Percentiles rank a stretch among this genome's conserved stretches.
These are phyloP conservation scores for Aphanocladium album DNA, from an alignment of 2,329 filamentous ascomycete genomes.

Conservation along the genomic window DNA sequence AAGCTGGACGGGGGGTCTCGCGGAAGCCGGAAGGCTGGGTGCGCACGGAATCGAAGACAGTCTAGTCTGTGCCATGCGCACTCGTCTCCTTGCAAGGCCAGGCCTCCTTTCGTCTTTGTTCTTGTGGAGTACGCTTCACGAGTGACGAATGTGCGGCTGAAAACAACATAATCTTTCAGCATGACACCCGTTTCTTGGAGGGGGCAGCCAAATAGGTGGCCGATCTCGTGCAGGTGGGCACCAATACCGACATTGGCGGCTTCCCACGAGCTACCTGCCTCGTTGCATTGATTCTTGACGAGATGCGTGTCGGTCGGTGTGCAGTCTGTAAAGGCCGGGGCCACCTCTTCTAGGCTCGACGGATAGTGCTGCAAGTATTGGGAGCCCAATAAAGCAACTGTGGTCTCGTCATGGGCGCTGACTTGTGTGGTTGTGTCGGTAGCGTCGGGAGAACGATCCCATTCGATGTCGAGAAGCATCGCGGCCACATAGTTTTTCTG, in stretches of 20 bases:
- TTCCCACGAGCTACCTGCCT: constrained; percentile 90
- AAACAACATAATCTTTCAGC: constrained; percentile 77
- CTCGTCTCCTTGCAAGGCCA: constrained; percentile 73
- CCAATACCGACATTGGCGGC: constrained; percentile 92
- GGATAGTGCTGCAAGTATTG: constrained; percentile 91
- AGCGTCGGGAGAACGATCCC: constrained; percentile 66
- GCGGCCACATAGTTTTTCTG: constrained; percentile 88
- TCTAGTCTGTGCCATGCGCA: constrained; percentile 90
- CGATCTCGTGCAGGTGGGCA: constrained; percentile 85
- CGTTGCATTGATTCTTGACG: constrained; percentile 80
- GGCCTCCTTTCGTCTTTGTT: constrained; percentile 74
- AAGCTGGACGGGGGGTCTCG: constrained; percentile 59
- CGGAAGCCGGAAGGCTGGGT: constrained; percentile 83
- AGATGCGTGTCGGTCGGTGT: constrained; percentile 77
- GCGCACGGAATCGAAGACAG: constrained; percentile 79
- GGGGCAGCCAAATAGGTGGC: constrained; percentile 84
- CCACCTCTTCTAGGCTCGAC: constrained; percentile 80
- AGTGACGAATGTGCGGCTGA: constrained; percentile 78
- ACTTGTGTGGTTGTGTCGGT: constrained; percentile 82
- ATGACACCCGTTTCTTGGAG: constrained; percentile 90
- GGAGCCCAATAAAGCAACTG: constrained; percentile 86
- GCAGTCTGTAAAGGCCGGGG: constrained; percentile 83
- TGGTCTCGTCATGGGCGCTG: constrained; percentile 64
- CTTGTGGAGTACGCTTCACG: constrained; percentile 83
- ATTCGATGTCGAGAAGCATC: constrained; percentile 81